phyloP scores from a whole-genome alignment of 139 green algal species.

The Chlamydomonas sphaeroides region DNA sequence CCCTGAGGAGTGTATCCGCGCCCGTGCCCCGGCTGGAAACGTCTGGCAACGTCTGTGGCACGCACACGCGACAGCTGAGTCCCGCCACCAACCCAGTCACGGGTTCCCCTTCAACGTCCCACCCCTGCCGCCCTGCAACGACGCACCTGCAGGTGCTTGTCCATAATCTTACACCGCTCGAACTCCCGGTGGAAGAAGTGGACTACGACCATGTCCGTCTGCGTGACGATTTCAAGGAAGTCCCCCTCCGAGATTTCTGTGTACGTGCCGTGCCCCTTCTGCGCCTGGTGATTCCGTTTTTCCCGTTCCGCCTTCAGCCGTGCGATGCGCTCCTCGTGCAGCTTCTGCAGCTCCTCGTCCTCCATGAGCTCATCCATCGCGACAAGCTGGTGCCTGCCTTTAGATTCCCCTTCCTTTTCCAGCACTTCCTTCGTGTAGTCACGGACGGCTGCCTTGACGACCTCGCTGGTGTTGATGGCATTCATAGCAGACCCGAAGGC shows the following conservation, averaged over 20 bases:
- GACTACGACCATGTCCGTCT: conserved; percentile 78
- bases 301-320: conserved; percentile 84
- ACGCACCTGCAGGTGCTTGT: conserved; percentile 84
- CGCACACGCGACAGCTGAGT: no score
- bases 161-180: conserved; percentile 95
- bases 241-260: conserved; percentile 87
- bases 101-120: no score
- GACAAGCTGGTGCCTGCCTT: conserved; percentile 57
- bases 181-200: conserved; percentile 98
- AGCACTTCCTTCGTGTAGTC: conserved; percentile 80
- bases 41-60: no score
- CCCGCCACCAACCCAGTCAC: no score
- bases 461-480: conserved; percentile 83
- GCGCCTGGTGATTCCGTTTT: conserved; percentile 76
- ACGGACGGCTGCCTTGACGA: conserved; percentile 82
- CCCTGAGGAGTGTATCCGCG: no score
- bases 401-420: conserved; percentile 53
- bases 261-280: conserved; percentile 85
- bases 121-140: background rate
- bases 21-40: no score
- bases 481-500: conserved; percentile 81
- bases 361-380: conserved; percentile 85
- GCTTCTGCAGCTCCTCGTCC: conserved; percentile 69
- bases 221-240: conserved; percentile 92
- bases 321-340: conserved; percentile 79